Base-by-base conservation (phyloP, 768 basidiomycete genomes). In the Trametes maxima region DNA sequence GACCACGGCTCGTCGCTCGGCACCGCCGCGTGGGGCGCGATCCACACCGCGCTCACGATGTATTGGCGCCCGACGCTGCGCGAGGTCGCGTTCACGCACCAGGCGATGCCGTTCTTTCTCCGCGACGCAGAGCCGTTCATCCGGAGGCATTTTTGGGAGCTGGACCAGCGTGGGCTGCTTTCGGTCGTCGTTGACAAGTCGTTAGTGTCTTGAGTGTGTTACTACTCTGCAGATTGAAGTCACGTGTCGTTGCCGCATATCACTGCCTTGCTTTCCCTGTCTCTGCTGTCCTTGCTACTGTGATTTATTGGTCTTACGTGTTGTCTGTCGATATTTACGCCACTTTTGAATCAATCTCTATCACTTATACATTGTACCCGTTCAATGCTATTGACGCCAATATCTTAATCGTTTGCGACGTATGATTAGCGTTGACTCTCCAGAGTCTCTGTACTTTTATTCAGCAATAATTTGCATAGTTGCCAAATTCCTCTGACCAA, bases 81-180 rank as follows among this genome's bases (percentile, higher is more conserved):
- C 17, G 48, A 50, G 40, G 48, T 58, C 13, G 57, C 39, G 25
- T 35, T 58, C 57, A 58, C 57, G 40, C 57, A 58, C 19, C 47
- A 43, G 11, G 48, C 57, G 24, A 40, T 50, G 40, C 49, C 48
- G 17, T n/a, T 39, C 13, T 58, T 58, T 33, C 28, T 58, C 48
- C 39, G 50, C 40, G 25, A 51, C 25, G 57, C 33, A 14, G 8
- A 7, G 39, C 48, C 48, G 28, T 7, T 43, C 4, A 11, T 58
- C n/a, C 5, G 13, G 12, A 40, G 36, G 0, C 57, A 28, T 8
- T 50, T 50, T 7, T 11, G 17, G 25, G 57, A 50, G 57, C 40
- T 58, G 24, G 25, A 21, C n/a, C 5, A 14, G 48, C 57, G 57
- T 42, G 25, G 48, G n/a, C 14, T 51, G 47, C 48, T 58, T 16